Base-by-base conservation (phyloP, 352 stramenopile genomes). In the Globisporangium rhizosaccharum region DNA sequence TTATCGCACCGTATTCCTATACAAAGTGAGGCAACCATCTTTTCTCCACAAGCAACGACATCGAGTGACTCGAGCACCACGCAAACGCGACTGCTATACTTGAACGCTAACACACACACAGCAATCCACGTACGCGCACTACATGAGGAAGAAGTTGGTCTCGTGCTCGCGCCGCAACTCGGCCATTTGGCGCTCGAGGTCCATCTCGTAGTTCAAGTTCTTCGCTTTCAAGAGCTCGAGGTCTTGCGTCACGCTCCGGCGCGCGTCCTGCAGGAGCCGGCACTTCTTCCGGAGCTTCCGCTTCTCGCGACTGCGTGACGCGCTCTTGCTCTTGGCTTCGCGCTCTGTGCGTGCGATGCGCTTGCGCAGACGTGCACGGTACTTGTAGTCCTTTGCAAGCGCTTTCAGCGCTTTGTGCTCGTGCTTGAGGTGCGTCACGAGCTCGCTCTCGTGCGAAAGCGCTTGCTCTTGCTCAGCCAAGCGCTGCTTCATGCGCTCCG, bases 191-290 rank as follows among this genome's bases (percentile, higher is more conserved):
- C 75, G 68, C 48, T 88, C 75, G 53, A 85, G 61, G 30, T 84
- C 46, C 65, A 92, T 70, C 46, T 88, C 65, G 37, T 65, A 73
- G 51, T 73, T 67, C 51, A 66, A 59, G 67, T 72, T 76, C 64
- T 90, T 75, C 9, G 80, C 86, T 57, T 87, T 58, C 45, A 88
- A 59, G 20, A 92, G 61, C 55, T 87, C 67, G 44, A 87, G 87
- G 18, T 68, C 68, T 48, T 88, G 63, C 17, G 66, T 72, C 41
- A 88, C 51, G 14, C 79, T 72, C 17, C 68, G 72, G 42, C 76
- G 71, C 53, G 85, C 76, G 28, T 68, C 63, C 25, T 70, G 63
- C 26, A 82, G 52, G 5, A 60, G 59, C 51, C 75, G 79, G 12
- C 69, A 67, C 59, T 88, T 70, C 49, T 85, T 88, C 55, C 66